Base-by-base conservation (phyloP, 116 monocot species). In the Trichopus zeylanicus region DNA sequence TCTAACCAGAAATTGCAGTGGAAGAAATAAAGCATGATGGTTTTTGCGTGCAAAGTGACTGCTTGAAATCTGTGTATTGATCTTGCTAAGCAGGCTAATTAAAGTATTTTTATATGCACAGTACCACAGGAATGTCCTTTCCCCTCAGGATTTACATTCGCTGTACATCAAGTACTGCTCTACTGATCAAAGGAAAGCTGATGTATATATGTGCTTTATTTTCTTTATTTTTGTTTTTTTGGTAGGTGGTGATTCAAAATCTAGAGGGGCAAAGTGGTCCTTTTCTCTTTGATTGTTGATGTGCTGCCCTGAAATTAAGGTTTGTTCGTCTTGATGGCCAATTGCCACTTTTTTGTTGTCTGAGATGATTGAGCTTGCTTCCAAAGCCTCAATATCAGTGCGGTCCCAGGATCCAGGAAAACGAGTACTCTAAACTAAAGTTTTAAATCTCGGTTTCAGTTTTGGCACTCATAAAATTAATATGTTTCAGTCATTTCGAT, bases 21-120 rank as follows among this genome's bases (percentile, higher is more conserved):
- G 51, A 49, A 28, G 53, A 46, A 59, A 70, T 46, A 54, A 63
- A 24, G 46, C 16, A 12, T 62, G 32, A 28, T 29, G 42, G 46
- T 53, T 57, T 24, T 61, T 67, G 53, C 27, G 39, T 48, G 19
- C 16, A 12, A 46, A 34, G 42, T 24, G 27, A 51, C 30, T 31
- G 51, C 18, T 38, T 4, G 20, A 46, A 46, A 52, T 63, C 53
- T 48, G 33, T 58, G 8, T 21, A 46, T 72, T 42, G 52, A 56
- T 63, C 62, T 31, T 34, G 6, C 55, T 30, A 28, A 29, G 29
- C 48, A 31, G n/a, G 55, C 62, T 48, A 62, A 67, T 74, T 48
- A 46, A 16, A 37, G 56, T 62, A 62, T 26, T 61, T 61, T 67
- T 73, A 32, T 73, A 66, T 26, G 39, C 61, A 61, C 56, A 55